phyloP scores from a whole-genome alignment of 2,329 filamentous ascomycete species.

The Ramichloridium luteum region DNA sequence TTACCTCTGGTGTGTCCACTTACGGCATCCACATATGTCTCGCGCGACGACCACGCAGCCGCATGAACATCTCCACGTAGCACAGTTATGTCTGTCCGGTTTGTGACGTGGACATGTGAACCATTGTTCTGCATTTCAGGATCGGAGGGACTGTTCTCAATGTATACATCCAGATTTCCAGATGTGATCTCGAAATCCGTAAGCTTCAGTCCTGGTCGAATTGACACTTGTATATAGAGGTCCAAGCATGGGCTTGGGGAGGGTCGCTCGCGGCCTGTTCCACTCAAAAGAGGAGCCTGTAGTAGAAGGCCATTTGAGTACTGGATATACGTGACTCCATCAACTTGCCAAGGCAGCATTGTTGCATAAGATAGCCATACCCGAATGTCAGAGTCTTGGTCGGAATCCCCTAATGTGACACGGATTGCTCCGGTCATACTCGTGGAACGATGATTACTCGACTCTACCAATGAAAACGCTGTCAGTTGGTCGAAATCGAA shows the following conservation, averaged over 20 bases:
- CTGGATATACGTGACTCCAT: constrained; percentile 21
- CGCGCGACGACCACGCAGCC: constrained; percentile 24
- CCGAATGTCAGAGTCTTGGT: constrained; percentile 26
- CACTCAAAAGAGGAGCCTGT: constrained; percentile 11
- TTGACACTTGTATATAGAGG: constrained; percentile 27
- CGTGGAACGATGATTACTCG: constrained; percentile 13
- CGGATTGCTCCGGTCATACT: constrained; percentile 28
- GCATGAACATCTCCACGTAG: constrained; percentile 24
- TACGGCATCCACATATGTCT: constrained; percentile 28
- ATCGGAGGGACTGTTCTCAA: constrained; percentile 22
- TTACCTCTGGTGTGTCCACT: constrained; percentile 31
- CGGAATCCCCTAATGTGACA: constrained; percentile 23
- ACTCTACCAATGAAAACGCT: constrained; percentile 19
- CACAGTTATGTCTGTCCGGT: constrained; percentile 23
- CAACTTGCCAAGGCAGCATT: constrained; percentile 22
- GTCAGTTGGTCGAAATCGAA: constrained; percentile 9
- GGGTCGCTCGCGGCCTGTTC: background rate
- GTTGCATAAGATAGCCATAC: constrained; percentile 28
- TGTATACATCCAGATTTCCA: constrained; percentile 28
- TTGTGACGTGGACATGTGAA: constrained; percentile 21
- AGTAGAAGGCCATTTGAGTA: constrained; percentile 12
- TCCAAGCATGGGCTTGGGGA: constrained; percentile 25
- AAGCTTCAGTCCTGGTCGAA: constrained; percentile 24
- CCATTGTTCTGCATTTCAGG: constrained; percentile 9
- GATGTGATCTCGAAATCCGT: constrained; percentile 26